Base-by-base conservation (phyloP, 2,329 filamentous ascomycete genomes). In the Phialocephala sp. region DNA sequence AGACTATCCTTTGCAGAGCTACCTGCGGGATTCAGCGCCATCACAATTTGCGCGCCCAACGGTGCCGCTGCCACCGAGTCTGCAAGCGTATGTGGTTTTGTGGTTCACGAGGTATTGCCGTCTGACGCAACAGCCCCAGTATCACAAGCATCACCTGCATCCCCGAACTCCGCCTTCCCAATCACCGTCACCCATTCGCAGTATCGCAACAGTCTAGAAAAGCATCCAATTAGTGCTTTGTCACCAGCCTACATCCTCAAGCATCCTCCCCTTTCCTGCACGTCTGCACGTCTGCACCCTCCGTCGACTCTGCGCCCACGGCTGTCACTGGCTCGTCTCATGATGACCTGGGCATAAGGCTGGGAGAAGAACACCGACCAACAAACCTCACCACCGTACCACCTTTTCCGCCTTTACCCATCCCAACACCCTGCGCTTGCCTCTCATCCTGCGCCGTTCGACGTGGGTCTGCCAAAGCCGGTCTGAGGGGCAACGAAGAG, bases 401-500 rank as follows among this genome's bases (percentile, higher is more conserved):
- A 32, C 27, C 27, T 32, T 36, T 22, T 20, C 35, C 36, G 39
- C 20, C n/a, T 41, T 57, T 57, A 39, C 11, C 20, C n/a, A n/a
- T 37, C 32, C n/a, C 32, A 55, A 35, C 9, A 27, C 24, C 24
- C 15, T 55, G 12, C 22, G 6, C 20, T 32, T 2, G 4, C 50
- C 35, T 24, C 18, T 14, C 36, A 18, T 27, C 39, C 36, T 57
- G 32, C 32, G 55, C 36, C 35, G 20, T 57, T 24, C 36, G n/a
- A 41, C 32, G 32, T 20, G 32, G 32, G 32, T 24, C 36, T 57
- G 9, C 35, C 20, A 22, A 20, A 37, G 20, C 55, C 35, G 55
- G 55, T 37, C 35, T 57, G 55, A 57, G 55, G 55, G 55, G 55
- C 55, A 57, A 55, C 32, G 52, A 55, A 57, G 55, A 57, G 55